phyloP scores from a whole-genome alignment of 768 basidiomycete genomes.

The Hysterangium stoloniferum region DNA sequence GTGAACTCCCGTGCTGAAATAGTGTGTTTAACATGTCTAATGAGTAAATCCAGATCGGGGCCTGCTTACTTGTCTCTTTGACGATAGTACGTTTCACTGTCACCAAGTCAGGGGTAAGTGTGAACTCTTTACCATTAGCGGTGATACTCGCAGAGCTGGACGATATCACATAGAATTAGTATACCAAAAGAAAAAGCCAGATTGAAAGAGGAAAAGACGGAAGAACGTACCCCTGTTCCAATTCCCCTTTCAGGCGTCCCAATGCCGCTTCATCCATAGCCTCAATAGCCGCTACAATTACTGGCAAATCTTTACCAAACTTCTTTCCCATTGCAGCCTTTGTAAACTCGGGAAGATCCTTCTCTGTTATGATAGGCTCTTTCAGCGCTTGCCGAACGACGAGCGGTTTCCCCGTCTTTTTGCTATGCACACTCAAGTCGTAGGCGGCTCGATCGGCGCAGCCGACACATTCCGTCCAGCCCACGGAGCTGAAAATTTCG shows the following conservation, averaged over 20 bases:
- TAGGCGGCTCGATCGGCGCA: constrained; percentile 98
- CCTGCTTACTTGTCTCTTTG: constrained; percentile 63
- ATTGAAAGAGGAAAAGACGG: constrained; percentile 7
- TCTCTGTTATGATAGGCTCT: constrained; percentile 78
- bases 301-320: constrained; percentile 75
- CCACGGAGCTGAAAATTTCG: constrained; percentile 87
- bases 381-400: constrained; percentile 82
- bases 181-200: constrained; percentile 1
- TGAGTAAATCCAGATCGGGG: not conserved
- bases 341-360: constrained; percentile 71
- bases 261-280: constrained; percentile 62
- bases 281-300: constrained; percentile 55
- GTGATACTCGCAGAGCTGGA: constrained; percentile 48
- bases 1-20: constrained; percentile 90
- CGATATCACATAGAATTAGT: constrained; percentile 3
- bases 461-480: constrained; percentile 98
- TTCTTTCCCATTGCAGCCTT: constrained; percentile 86
- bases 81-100: constrained; percentile 77
- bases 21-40: constrained; percentile 18
- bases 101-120: constrained; percentile 64
- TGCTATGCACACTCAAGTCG: constrained; percentile 85
- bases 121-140: constrained; percentile 58
- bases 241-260: constrained; percentile 55
- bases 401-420: constrained; percentile 75
- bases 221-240: constrained; percentile 59